Conservation (phyloP, 768 basidiomycete genomes). For the Amanita fuliginea region DNA sequence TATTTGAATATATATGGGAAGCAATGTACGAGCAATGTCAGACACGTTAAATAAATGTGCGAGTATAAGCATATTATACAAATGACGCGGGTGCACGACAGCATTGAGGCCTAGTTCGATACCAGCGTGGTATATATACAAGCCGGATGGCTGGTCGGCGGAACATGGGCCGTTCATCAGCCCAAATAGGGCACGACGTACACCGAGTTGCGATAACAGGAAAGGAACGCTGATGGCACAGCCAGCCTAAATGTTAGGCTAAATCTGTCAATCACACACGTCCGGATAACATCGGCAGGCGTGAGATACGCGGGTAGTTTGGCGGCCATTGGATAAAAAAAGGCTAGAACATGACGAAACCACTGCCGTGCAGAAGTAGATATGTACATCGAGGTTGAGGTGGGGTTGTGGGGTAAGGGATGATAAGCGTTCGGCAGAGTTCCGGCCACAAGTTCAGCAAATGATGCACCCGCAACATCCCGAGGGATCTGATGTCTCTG, state of each 20-base stretch:
- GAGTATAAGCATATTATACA: no score
- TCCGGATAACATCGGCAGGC: background rate
- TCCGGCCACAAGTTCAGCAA: background rate
- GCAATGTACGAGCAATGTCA: no score
- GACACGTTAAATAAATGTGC: no score
- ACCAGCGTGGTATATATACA: no score
- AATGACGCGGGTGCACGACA: no score
- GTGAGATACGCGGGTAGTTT: background rate
- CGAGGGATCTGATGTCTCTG: background rate
- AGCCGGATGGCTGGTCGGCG: no score
- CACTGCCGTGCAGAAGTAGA: background rate
- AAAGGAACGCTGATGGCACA: background rate
- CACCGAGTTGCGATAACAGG: no score
- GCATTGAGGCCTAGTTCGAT: no score
- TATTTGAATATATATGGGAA: no score
- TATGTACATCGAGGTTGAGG: background rate
- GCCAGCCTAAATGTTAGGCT: background rate
- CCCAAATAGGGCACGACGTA: no score
- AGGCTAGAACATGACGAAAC: background rate
- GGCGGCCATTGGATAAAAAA: background rate
- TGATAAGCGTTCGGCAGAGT: background rate
- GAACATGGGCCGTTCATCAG: no score
- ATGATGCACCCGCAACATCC: constrained; percentile 5
- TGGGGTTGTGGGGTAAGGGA: background rate
- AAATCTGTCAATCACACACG: background rate